Evolutionary conservation across 306 rosid species (phyloP), one percentile per base, ranked within the genome.

Genomic region (Oemleria cerasiformis): DNA sequence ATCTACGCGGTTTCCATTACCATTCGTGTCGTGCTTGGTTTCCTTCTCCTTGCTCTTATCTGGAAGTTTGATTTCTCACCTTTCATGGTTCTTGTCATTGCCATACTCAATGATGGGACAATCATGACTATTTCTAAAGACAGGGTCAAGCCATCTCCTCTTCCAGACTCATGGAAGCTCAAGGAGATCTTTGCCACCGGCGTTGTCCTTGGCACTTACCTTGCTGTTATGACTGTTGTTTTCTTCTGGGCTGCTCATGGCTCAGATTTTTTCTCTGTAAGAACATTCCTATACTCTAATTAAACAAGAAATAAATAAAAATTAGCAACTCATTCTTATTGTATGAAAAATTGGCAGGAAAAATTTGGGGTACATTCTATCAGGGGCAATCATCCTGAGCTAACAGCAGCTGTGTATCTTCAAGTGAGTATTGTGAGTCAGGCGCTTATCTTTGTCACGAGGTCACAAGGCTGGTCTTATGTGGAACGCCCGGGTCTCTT

Each of bases 51-150:
- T 39, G 97, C 98, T 0, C 97, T 92, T 19, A 92, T 92, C 16
- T 92, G 97, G 98, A 83, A 85, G 57, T 92, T 86, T 60, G 98
- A 92, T 79, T 92, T 92, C 82, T 90, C 98, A 10, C 98, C 98
- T n/a, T 92, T 92, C 45, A 90, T 92, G 98, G 97, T 92, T 73
- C 54, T 92, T 58, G 70, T 92, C 81, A 90, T 92, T 64, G 98
- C 98, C 75, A 71, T 92, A 54, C 96, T 92, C 54, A 92, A 92
- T 12, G 98, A 92, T 58, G 98, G 98, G 9, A 92, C 98, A 11
- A 92, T 92, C 79, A 92, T 90, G 98, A 92, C 98, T 44, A 92
- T 92, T 71, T 88, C 98, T 9, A 92, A 92, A 81, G 96, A 92
- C 38, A 83, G 96, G 65, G 98, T 92, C 57, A 92, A 90, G 76